Evolutionary conservation across 352 stramenopile genomes (phyloP), one percentile per base, ranked within the genome.

Genomic region (Saprolegnia parasitica): DNA sequence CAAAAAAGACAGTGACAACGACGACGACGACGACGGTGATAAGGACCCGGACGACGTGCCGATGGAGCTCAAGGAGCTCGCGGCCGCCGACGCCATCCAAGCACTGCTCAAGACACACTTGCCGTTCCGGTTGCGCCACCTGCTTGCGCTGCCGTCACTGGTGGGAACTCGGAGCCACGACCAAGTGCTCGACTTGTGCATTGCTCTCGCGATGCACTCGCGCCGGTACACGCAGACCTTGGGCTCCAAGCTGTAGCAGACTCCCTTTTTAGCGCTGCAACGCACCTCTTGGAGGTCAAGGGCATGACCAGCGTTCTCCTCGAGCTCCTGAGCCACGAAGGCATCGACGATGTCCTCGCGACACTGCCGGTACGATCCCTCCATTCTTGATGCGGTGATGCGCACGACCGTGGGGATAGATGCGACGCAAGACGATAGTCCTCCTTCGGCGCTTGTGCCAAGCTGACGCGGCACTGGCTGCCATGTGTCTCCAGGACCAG

Each of bases 151-250:
- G 1, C 8, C 52, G 11, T 60, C 83, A 54, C 65, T 88, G 21
- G 76, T 74, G 0, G 78, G 83, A 47, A 72, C 80, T 63, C 55
- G 71, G 24, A 72, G 74, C 8, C 76, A 68, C 0, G 77, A 80
- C 61, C 84, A 86, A 62, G 77, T 91, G 56, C 72, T 91, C 5
- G 83, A 89, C 18, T 84, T 91, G 6, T 50, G 87, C 20, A 72
- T 74, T 37, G 67, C 72, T 32, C 74, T 89, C 18, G 77, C 76
- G 20, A 74, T 71, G 15, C 80, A 91, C 57, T 91, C 83, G 24
- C 77, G 78, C 37, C 74, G 72, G 42, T 70, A 56, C 32, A 5
- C 21, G 11, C 20, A 15, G 45, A 52, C 15, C 23, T n/a, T 65
- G 32, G 2, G 13, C 60, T 58, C 16, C 11, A 63, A 35, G 18